phyloP scores from a whole-genome alignment of 768 basidiomycete genomes.

The Hericium erinaceus region DNA sequence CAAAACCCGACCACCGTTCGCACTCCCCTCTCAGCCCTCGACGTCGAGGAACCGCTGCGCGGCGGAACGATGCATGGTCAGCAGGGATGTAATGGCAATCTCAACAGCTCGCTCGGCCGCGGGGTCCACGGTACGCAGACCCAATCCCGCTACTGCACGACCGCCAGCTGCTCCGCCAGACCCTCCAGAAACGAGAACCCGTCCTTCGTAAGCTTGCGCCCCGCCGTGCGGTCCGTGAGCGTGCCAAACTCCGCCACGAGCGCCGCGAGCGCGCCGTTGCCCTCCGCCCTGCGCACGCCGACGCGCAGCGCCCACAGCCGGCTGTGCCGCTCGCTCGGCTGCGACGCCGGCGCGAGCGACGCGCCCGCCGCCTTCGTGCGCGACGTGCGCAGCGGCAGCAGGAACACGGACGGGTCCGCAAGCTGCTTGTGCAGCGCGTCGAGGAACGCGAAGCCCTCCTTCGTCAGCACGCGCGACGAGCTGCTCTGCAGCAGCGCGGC shows the following conservation, averaged over 20 bases:
- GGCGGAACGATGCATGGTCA: too few relatives aligned
- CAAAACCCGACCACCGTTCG: too few relatives aligned
- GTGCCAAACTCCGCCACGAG: slow-evolving; percentile 65
- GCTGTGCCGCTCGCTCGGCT: slow-evolving; percentile 31
- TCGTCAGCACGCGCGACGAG: slow-evolving; percentile 56
- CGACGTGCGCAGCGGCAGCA: slow-evolving; percentile 43
- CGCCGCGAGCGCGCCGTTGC: slow-evolving; percentile 47
- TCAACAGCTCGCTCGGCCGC: background rate
- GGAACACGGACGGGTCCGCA: slow-evolving; percentile 53
- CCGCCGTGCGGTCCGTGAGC: slow-evolving; percentile 58
- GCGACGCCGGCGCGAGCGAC: slow-evolving; percentile 30
- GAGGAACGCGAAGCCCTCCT: slow-evolving; percentile 62
- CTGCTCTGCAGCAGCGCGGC: slow-evolving; percentile 53
- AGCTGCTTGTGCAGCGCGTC: slow-evolving; percentile 65
- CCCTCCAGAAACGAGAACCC: slow-evolving; percentile 62
- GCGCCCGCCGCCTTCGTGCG: slow-evolving; percentile 17
- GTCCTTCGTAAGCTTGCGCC: slow-evolving; percentile 71
- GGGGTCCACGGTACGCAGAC: background rate
- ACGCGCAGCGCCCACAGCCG: slow-evolving; percentile 47
- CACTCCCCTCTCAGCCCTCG: too few relatives aligned
- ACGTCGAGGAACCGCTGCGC: too few relatives aligned
- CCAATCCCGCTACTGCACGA: slow-evolving; percentile 22
- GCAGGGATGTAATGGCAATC: background rate
- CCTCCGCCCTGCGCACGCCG: slow-evolving; percentile 41
- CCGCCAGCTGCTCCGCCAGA: slow-evolving; percentile 43